Evolutionary conservation across 805 yeast genomes (phyloP).

Genomic region (Cyberlindnera xylosilytica): DNA sequence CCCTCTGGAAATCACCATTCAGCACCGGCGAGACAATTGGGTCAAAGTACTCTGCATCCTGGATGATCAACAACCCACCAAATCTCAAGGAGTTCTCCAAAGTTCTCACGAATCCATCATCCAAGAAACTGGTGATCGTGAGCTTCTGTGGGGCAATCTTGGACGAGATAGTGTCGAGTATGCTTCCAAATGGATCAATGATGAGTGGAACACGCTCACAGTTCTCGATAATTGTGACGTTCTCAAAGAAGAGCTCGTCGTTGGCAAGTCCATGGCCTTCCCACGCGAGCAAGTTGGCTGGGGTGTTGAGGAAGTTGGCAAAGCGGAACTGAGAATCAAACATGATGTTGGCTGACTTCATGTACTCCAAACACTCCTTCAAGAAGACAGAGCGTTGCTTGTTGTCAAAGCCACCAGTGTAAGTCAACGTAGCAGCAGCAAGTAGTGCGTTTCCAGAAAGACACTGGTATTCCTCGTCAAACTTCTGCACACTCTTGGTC

Average conservation of each 20-base stretch:
- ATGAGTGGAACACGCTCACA: constrained; percentile 48
- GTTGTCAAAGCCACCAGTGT: constrained; percentile 58
- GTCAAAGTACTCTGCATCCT: constrained; percentile 79
- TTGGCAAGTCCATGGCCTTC: constrained; percentile 46
- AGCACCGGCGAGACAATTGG: constrained; percentile 67
- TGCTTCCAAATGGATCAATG: constrained; percentile 66
- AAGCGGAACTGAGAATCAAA: constrained; percentile 36
- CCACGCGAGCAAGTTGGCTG: constrained; percentile 49
- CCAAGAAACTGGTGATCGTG: constrained; percentile 66
- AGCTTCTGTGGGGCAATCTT: constrained; percentile 35
- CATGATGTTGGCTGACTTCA: constrained; percentile 36
- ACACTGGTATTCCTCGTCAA: constrained; percentile 40
- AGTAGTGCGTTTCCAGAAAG: constrained; percentile 66
- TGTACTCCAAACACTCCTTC: constrained; percentile 33
- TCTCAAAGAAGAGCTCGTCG: constrained; percentile 63
- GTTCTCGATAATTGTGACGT: constrained; percentile 49
- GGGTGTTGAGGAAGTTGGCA: constrained; percentile 36
- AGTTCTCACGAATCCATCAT: constrained; percentile 59
- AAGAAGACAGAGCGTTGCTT: constrained; percentile 37
- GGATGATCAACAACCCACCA: constrained; percentile 71
- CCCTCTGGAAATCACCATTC: constrained; percentile 52
- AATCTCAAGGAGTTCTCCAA: constrained; percentile 80
- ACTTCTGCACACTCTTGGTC: constrained; percentile 55
- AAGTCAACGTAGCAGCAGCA: constrained; percentile 57
- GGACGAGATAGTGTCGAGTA: constrained; percentile 39